Evolutionary conservation across 306 rosid genomes (phyloP), one percentile per base, ranked within the genome.

Genomic region (Datisca glomerata): DNA sequence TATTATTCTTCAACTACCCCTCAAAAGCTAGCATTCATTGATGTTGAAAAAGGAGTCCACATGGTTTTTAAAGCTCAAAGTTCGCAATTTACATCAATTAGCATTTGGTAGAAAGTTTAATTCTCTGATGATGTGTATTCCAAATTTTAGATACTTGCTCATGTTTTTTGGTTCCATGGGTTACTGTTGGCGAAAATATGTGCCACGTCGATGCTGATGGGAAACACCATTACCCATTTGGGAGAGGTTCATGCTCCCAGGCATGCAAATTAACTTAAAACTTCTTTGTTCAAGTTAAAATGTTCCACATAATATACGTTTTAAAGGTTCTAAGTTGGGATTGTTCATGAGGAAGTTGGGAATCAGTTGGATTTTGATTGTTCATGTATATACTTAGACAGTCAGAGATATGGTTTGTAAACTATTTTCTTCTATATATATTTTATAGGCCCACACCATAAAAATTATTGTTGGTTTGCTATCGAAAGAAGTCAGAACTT

Each of bases 1-100:
- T n/a, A n/a, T n/a, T n/a, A n/a, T n/a, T n/a, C n/a, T n/a, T n/a
- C n/a, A n/a, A 89, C 95, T 43, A 89, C 98, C 31, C 95, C 95
- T 48, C 95, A 89, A 73, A 89, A 89, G 77, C 74, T 89, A 49
- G 85, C 95, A 0, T 89, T 89, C 68, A 89, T 89, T 41, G 98
- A 89, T 45, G 98, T 89, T 24, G 98, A 95, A 2, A 89, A 89
- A 75, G 98, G 98, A 66, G 98, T 80, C 57, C 94, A 86, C 51
- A 89, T 89, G n/a, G 98, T 89, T 89, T 80, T 89, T 95, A 39
- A 89, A 84, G 69, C 86, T 89, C 37, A 89, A 89, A 93, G 98
- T 84, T 53, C 51, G 62, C 25, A 54, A 56, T 45, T 33, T 48
- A 19, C 34, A 20, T 29, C 33, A n/a, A n/a, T 39, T 31, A 38